phyloP scores from a whole-genome alignment of 2,329 filamentous ascomycete species.

The Didymella segeticola region DNA sequence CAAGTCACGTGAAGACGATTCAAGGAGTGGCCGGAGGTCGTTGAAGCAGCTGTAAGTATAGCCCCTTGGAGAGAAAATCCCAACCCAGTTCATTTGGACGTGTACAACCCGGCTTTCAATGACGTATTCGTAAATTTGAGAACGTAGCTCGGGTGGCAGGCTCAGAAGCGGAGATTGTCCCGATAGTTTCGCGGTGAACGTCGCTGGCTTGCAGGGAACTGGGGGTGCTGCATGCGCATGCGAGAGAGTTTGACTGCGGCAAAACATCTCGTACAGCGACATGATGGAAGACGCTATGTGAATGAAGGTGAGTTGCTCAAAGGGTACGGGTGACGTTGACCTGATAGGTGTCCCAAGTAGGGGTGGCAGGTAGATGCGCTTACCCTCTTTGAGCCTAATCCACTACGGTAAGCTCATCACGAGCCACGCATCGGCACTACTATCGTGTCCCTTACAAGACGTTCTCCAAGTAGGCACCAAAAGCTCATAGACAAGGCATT shows the following conservation, averaged over 20 bases:
- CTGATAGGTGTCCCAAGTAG: neutral
- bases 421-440: neutral
- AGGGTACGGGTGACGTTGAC: neutral
- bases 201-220: neutral
- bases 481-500: no score
- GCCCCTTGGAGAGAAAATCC: constrained; percentile 14
- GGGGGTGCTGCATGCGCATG: neutral
- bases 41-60: constrained; percentile 18
- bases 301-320: neutral
- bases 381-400: neutral
- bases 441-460: neutral
- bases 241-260: neutral
- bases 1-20: constrained; percentile 2
- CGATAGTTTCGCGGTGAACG: neutral
- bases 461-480: no score
- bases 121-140: constrained; percentile 23
- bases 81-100: constrained; percentile 16
- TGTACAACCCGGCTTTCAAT: constrained; percentile 14
- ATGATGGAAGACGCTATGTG: neutral
- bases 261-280: neutral
- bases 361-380: neutral
- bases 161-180: constrained; percentile 10
- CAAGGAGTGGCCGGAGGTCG: constrained; percentile 8
- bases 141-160: constrained; percentile 22
- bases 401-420: neutral